phyloP scores from a whole-genome alignment of 345 rosid genomes.

The Eucalyptus erythrocorys region DNA sequence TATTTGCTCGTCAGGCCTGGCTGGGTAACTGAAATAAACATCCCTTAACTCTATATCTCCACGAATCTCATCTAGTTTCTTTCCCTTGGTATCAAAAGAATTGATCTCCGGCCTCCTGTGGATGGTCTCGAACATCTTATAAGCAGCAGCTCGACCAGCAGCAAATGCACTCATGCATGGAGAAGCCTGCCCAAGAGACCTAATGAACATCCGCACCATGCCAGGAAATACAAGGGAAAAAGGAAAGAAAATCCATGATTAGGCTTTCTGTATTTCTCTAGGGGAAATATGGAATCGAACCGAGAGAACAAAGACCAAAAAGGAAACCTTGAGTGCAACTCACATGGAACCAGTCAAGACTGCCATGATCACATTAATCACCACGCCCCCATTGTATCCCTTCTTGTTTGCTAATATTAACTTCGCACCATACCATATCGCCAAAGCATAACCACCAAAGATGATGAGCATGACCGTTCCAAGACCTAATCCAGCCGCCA shows the following conservation, averaged over 20 bases:
- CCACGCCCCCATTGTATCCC: conserved; percentile 63
- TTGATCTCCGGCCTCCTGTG: conserved; percentile 18
- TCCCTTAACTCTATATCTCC: conserved; percentile 20
- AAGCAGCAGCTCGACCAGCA: conserved; percentile 21
- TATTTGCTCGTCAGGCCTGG: conserved; percentile 23
- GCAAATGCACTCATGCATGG: conserved; percentile 26
- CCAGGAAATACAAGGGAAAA: neutral
- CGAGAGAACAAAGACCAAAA: neutral
- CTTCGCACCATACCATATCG: conserved; percentile 74
- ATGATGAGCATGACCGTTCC: conserved; percentile 30
- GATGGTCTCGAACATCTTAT: conserved; percentile 27
- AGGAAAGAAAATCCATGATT: neutral
- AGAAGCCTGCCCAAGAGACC: conserved; percentile 34
- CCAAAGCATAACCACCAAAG: conserved; percentile 48
- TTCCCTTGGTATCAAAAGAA: conserved; percentile 12
- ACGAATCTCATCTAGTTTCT: conserved; percentile 3
- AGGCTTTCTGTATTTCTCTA: neutral
- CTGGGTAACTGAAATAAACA: conserved; percentile 24
- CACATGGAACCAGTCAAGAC: conserved; percentile 74
- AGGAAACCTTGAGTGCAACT: neutral
- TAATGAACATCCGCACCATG: neutral
- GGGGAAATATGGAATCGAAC: neutral
- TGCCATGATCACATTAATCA: conserved; percentile 56
- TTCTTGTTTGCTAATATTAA: conserved; percentile 30
- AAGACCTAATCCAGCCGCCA: conserved; percentile 49